Percentiles rank a stretch among this genome's conserved stretches.
phyloP scores from a whole-genome alignment of 805 yeast genomes.

The Teunomyces barrocoloradensis region DNA sequence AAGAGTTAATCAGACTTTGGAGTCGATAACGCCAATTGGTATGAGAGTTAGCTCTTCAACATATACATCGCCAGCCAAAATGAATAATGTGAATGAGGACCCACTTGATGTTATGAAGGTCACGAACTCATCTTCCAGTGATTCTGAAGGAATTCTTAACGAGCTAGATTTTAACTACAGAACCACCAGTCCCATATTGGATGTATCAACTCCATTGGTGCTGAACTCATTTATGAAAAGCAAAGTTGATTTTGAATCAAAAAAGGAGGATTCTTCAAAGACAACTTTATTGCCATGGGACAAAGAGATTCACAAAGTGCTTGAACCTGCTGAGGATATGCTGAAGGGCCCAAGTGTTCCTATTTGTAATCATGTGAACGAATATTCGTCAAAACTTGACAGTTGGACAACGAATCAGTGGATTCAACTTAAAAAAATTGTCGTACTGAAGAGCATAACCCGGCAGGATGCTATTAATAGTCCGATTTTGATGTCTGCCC shows the following conservation, averaged over 20 bases:
- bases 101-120: neutral
- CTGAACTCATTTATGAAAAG: neutral
- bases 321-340: neutral
- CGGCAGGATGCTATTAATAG: constrained; percentile 29
- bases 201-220: constrained; percentile 9
- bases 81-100: neutral
- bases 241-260: neutral
- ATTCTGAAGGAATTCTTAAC: constrained; percentile 8
- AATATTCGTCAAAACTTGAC: neutral
- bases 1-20: constrained; percentile 12
- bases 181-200: constrained; percentile 9
- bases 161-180: constrained; percentile 8
- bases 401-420: constrained; percentile 32
- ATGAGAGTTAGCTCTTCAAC: neutral
- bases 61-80: neutral
- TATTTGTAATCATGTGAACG: neutral
- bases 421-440: constrained; percentile 28
- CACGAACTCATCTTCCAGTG: constrained; percentile 8
- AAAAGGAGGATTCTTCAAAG: neutral
- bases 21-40: constrained; percentile 7
- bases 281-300: neutral
- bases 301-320: neutral
- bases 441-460: constrained; percentile 25
- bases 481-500: constrained; percentile 19
- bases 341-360: neutral